Evolutionary conservation across 768 basidiomycete species (phyloP), one percentile per base, ranked within the genome.

Genomic region (Russula emetica): DNA sequence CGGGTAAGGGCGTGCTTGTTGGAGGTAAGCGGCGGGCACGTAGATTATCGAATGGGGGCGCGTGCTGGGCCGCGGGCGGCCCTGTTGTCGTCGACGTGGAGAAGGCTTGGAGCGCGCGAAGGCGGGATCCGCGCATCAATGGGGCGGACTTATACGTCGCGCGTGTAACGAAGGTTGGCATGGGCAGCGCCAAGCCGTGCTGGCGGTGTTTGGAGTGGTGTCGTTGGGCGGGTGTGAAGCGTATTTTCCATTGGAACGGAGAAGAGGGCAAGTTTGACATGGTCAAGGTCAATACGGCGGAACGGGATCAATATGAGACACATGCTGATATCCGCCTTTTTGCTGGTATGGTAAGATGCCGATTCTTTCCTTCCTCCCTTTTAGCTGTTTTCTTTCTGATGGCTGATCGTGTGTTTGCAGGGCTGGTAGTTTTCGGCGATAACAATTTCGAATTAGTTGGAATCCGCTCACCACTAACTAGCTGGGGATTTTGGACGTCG

Each of bases 131-230:
- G 7, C 75, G 74, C 58, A 75, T 80, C 49, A 81, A 81, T 56
- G 83, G 83, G 2, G 79, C 81, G 40, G 83, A 84, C 69, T 70
- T 84, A 28, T 84, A 83, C 56, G 82, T 85, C 44, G 81, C 77
- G 20, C 77, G 83, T 16, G 73, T 79, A 58, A 81, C 77, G 20
- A 81, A 80, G 70, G 72, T 72, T 26, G 83, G 80, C n/a, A 71
- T 79, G 71, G 82, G 80, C n/a, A 73, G 72, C 55, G 79, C 82
- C 16, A 76, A 75, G 70, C 83, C 83, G 38, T 84, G 82, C 69
- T 82, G 81, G 79, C 72, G 83, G 49, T 84, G 83, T 61, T 62
- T 85, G 36, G 78, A 80, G 60, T 85, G 81, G 82, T 84, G 81
- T 67, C 72, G 74, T 50, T 84, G 83, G 82, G 81, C 82, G 24